A percentile compares a stretch with the other conserved stretches of the same genome.
These are phyloP conservation scores for Lasiodiplodia hormozganensis DNA, from an alignment of 2,329 filamentous ascomycete genomes.

Conservation along the genomic window DNA sequence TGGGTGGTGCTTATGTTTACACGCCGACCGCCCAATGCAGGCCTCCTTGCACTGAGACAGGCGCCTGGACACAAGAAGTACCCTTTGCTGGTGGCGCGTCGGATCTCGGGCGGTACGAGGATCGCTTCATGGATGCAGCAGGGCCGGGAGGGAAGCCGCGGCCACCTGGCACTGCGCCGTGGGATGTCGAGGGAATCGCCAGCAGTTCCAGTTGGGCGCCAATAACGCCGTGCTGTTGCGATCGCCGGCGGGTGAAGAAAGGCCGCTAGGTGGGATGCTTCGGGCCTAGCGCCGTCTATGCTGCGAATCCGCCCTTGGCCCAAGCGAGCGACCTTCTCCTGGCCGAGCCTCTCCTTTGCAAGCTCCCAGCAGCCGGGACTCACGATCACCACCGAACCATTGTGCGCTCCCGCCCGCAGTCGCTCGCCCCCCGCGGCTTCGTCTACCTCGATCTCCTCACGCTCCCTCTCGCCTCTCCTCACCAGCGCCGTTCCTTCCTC, in stretches of 20 bases:
- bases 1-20: conserved; percentile 8
- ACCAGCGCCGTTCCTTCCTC: conserved; percentile 23
- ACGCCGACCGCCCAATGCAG: background rate
- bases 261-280: background rate
- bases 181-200: conserved; percentile 11
- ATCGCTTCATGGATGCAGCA: conserved; percentile 17
- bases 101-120: conserved; percentile 14
- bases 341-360: conserved; percentile 18
- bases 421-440: conserved; percentile 29
- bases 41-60: conserved; percentile 15
- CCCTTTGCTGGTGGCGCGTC: conserved; percentile 31
- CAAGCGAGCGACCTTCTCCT: conserved; percentile 4
- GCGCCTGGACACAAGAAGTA: conserved; percentile 22
- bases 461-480: conserved; percentile 2
- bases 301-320: conserved; percentile 1
- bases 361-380: conserved; percentile 19
- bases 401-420: conserved; percentile 19
- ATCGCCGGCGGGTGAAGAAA: conserved; percentile 15
- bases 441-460: conserved; percentile 17
- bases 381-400: conserved; percentile 23
- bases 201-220: conserved; percentile 23
- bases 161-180: conserved; percentile 6
- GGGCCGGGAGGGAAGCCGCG: conserved; percentile 19
- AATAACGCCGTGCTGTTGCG: conserved; percentile 7
- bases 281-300: background rate